Base-by-base conservation (phyloP, 129 eudicot genomes). In the Saposhnikovia divaricata region DNA sequence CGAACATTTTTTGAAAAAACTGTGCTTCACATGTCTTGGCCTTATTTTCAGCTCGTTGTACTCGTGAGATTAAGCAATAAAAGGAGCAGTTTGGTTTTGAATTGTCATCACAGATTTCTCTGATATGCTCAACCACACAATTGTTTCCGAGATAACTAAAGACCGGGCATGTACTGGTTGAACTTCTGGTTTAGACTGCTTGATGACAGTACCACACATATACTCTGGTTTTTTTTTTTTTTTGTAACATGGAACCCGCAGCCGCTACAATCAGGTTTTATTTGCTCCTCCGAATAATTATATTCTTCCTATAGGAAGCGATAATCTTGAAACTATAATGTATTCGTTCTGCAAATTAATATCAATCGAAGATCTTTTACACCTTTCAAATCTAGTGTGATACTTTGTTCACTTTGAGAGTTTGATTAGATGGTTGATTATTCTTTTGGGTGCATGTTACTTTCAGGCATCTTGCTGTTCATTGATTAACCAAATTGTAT, bases 401-500 rank as follows among this genome's bases (percentile, higher is more conserved):
- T 43, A 5, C 76, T n/a, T 72, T 42, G 51, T 16, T 9, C 11
- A 18, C 27, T 23, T 57, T 57, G 39, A 65, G 27, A 65, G 18
- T 45, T 12, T 74, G 59, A 46, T 23, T 74, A 74, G 42, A 74
- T 25, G 51, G 15, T 1, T 45, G 8, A 46, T 46, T 46, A 75
- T 75, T 75, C 78, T 25, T 34, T 75, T 23, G n/a, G 78, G 40
- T 75, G 61, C 11, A 75, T 27, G 78, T 75, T 46, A 46, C 78
- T 74, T 25, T 74, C 61, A 74, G 21, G 16, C 28, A 61, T 61
- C 15, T 44, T 16, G 3, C 40, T 74, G 38, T 74, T 74, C 59
- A 46, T n/a, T 46, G 61, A 45, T 9, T 45, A 27, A 25, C 59
- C 57, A 11, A 74, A 74, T 74, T 46, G 28, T 25, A n/a, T n/a